Percentiles rank a stretch among this genome's conserved stretches.
Conservation (phyloP, 2,329 filamentous ascomycete species). For the Cordyceps cateniannulata region DNA sequence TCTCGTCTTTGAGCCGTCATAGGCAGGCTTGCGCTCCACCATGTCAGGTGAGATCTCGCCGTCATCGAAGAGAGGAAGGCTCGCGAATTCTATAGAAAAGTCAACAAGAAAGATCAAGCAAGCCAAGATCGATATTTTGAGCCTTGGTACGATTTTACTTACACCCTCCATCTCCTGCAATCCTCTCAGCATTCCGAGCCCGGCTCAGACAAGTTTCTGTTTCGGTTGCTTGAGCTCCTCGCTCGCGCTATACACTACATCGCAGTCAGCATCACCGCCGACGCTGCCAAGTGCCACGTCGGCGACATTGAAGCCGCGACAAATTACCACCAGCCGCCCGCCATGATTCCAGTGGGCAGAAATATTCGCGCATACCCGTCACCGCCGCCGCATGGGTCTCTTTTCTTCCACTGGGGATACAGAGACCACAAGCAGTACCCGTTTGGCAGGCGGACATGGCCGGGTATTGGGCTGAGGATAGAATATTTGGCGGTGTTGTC, state of each 20-base stretch:
- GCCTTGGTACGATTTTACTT: neutral
- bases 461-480: conserved; percentile 24
- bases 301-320: neutral
- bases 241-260: neutral
- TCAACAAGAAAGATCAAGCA: too few relatives aligned
- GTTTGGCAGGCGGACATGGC: conserved; percentile 14
- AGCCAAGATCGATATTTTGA: too few relatives aligned
- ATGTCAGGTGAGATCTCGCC: too few relatives aligned
- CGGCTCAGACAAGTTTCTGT: neutral
- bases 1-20: too few relatives aligned
- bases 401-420: conserved; percentile 9
- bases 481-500: conserved; percentile 24
- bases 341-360: neutral
- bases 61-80: too few relatives aligned
- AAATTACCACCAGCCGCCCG: neutral
- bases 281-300: neutral
- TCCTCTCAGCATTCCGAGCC: neutral
- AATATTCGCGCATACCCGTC: neutral
- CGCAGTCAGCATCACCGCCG: neutral
- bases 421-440: conserved; percentile 22
- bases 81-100: too few relatives aligned
- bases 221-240: neutral
- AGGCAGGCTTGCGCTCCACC: too few relatives aligned
- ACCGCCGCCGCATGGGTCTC: neutral
- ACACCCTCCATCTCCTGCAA: neutral